Percentiles rank a stretch among this genome's conserved stretches.
These are phyloP conservation scores for Beauveria sp. DNA, from an alignment of 2,329 filamentous ascomycete genomes.

Conservation along the genomic window DNA sequence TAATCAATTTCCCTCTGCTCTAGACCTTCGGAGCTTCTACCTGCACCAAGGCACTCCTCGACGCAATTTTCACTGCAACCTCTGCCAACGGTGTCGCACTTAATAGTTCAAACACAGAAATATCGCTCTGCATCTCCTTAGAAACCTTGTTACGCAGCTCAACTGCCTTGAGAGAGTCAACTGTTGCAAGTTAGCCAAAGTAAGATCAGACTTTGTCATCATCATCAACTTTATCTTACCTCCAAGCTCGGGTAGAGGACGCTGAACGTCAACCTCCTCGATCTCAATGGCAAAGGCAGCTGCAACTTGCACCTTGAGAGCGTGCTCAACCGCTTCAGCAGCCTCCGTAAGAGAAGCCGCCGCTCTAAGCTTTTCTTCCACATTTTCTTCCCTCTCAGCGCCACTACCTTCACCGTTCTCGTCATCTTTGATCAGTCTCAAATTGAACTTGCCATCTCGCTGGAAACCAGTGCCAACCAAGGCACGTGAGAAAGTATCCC, in stretches of 20 bases:
- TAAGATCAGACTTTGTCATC: not conserved
- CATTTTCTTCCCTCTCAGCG: not conserved
- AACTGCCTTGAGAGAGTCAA: slow-evolving; percentile 10
- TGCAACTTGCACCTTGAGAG: slow-evolving; percentile 4
- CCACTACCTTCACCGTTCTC: not conserved
- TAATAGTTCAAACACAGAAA: slow-evolving; percentile 11
- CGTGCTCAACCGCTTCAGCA: not conserved
- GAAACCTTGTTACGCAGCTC: slow-evolving; percentile 6
- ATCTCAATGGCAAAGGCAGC: not conserved
- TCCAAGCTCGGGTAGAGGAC: slow-evolving; percentile 5
- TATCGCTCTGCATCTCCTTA: slow-evolving; percentile 10
- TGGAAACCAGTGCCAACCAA: not conserved
- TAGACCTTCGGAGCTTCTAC: not conserved
- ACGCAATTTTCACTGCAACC: slow-evolving; percentile 10
- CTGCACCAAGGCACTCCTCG: slow-evolving; percentile 1
- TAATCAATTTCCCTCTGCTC: not conserved
- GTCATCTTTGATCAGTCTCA: not conserved
- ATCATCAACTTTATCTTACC: not conserved
- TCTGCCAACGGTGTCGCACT: slow-evolving; percentile 7
- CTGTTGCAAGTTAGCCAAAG: not conserved
- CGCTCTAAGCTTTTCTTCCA: not conserved
- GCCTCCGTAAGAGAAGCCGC: not conserved
- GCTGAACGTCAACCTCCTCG: slow-evolving; percentile 7
- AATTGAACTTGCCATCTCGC: slow-evolving; percentile 6
- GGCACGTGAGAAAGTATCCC: not conserved